Base-by-base conservation (phyloP, 2,329 filamentous ascomycete species). In the Colletotrichum liaoningense region DNA sequence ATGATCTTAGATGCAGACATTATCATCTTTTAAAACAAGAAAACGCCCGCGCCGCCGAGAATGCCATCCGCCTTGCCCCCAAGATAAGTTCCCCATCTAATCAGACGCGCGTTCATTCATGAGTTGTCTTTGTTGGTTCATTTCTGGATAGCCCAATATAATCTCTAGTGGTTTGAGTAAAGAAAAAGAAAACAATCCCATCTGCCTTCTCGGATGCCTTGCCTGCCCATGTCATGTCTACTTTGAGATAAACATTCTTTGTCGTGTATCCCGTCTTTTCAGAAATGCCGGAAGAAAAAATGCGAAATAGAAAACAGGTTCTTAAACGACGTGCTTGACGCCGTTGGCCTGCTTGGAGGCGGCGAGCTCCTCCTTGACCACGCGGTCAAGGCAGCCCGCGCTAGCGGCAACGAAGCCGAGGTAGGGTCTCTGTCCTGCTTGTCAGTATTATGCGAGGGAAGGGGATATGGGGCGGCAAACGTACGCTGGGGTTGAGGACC, bases 371-470 rank as follows among this genome's bases (percentile, higher is more conserved):
- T 80, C 77, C 75, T 79, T 77, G 42, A 79, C 79, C 35, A 86
- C 78, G 62, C 80, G 69, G 30, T 87, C 89, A 59, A 96, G 84
- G 79, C 92, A 88, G 16, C 93, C 93, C 2, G 92, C 89, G 65
- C 91, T 91, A 2, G 95, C 94, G 38, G 95, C 95, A 59, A 98
- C 89, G 81, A 98, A 95, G 59, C 95, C 95, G 26, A 98, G 87
- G 83, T 94, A 97, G 1, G 94, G 92, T 78, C 75, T 76, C 79
- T 67, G 78, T 74, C 19, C 22, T 6, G 57, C 14, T 14, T 57
- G 67, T 73, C 28, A 73, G 28, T 35, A 38, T 33, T 14, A 75
- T 75, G 12, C 93, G 26, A 95, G 86, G 81, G 94, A 1, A 93
- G 22, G 1, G n/a, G 6, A 5, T 3, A 8, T 2, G 49, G 4